Base-by-base conservation (phyloP, 495 filamentous ascomycete species). In the Aspergillus funiculosus region DNA sequence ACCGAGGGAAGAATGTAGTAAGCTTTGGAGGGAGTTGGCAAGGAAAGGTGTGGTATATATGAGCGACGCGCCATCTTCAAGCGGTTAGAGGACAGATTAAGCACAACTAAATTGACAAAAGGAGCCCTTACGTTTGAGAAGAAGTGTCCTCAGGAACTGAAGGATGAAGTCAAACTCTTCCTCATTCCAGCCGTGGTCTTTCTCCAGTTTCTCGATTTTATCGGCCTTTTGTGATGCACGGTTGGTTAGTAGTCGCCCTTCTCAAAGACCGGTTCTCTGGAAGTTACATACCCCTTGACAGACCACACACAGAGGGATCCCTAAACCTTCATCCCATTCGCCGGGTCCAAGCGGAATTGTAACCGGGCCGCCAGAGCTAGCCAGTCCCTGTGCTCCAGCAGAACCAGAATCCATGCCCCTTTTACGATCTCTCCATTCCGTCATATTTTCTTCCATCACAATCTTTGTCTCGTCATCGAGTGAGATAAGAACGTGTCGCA, bases 271-370 rank as follows among this genome's bases (percentile, higher is more conserved):
- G 5, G 2, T 14, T 40, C 8, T 9, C 13, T 6, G 18, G 18
- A 22, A 10, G 19, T 6, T 17, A 67, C 82, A 57, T 71, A 94
- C 87, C 68, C 90, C 90, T 56, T 96, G 90, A 57, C 89, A 95
- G 24, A 96, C 87, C 24, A 95, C 84, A 65, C 88, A 94, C 46
- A 96, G 71, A 0, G 91, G 91, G 31, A 97, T 66, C 4, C 91
- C 91, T 9, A 97, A 70, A 2, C 79, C 86, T 59, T 95, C 89
- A 54, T 95, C 89, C 86, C 89, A 96, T 68, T 97, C 91, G 20
- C 91, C 91, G 6, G 85, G 86, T 6, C 91, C 90, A 21, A 94
- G 56, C 0, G 89, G 88, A 52, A 95, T 73, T 37, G 80, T 77
- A 24, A 88, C 78, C 20, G 63, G 58, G 4, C 67, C 62, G 13